Base-by-base conservation (phyloP, 2,329 filamentous ascomycete genomes). In the Lachnellula arida region DNA sequence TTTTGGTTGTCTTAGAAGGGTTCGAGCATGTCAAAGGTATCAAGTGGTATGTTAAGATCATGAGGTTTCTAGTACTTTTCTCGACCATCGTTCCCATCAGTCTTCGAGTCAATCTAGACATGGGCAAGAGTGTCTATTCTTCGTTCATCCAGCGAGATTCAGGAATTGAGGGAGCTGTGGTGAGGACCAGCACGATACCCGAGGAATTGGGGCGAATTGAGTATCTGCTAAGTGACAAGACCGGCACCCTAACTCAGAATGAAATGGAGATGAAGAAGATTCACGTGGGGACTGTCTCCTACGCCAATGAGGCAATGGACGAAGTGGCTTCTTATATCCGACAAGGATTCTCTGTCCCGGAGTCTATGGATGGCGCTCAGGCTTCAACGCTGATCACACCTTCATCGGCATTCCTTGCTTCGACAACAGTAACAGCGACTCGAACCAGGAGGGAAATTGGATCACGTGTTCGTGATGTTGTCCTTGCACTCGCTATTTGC, bases 211-310 rank as follows among this genome's bases (percentile, higher is more conserved):
- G 94, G 7, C 83, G 95, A 23, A 96, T 99, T 46, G 94, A 99
- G 72, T 99, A 99, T 70, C 78, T 99, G 2, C 79, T 99, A 32
- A 97, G 91, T 60, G 94, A 99, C 72, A 99, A 99, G 73, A 99
- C 94, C 0, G 94, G 94, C n/a, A 99, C 94, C 1, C 73, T 99
- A 57, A 99, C 94, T 0, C 91, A 97, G 65, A 99, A 99, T 67
- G 91, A 96, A 68, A 97, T 97, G 92, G 93, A 97, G 68, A 87
- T 99, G 81, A 96, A 95, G 70, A 99, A 99, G 74, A 93, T 99
- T 5, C 95, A 99, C 67, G 90, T 99, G 52, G 94, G 95, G 9
- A 99, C 94, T 9, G 94, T 97, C 1, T 97, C 93, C 1, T 99
- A 99, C 68, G 94, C 93, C 35, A 96, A 96, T 65, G 94, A 99